Evolutionary conservation across 2,329 filamentous ascomycete genomes (phyloP), one percentile per base, ranked within the genome.

Genomic region (Coniochaeta ligniaria): DNA sequence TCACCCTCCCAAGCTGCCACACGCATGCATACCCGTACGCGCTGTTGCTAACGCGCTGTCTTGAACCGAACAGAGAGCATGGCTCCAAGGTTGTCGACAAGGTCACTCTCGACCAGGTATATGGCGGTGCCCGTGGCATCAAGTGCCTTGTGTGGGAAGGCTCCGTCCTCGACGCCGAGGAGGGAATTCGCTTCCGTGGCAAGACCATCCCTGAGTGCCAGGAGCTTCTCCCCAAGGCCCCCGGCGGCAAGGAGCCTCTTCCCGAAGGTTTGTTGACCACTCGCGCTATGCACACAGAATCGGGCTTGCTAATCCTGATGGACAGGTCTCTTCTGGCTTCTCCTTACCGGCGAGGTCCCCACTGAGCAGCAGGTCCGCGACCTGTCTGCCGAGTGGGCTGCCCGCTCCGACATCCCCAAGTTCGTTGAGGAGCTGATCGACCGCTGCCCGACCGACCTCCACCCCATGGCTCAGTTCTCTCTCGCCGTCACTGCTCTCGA

Each of bases 391-490:
- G 95, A 99, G 81, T 98, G 94, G 95, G 95, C 95, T 76, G 95
- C 95, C 75, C 93, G 95, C 73, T 92, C 95, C 79, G 92, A 96
- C 73, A 82, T 99, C 69, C 95, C 95, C 81, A 96, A 96, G 83
- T 98, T 96, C 81, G 86, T 99, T 74, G 93, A 96, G 84, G 95
- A 99, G 84, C 90, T 99, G 76, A 96, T 99, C 81, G 95, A 99
- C 88, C 92, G 95, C 84, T 98, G 94, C 90, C 95, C 95, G 71
- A 95, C 85, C 82, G 92, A 96, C 79, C 91, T 99, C 70, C 95
- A 99, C 87, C 95, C 95, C 77, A 99, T 99, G 95, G 94, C 95
- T 65, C 95, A 99, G 83, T 96, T 99, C 86, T 98, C 95, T 63
- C 83, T 99, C 72, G 95, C 95, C 73, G 92, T 99, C 72, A 96